These are phyloP conservation scores for Daldinia grandis DNA, from an alignment of 495 filamentous ascomycete genomes.

Conservation along the genomic window DNA sequence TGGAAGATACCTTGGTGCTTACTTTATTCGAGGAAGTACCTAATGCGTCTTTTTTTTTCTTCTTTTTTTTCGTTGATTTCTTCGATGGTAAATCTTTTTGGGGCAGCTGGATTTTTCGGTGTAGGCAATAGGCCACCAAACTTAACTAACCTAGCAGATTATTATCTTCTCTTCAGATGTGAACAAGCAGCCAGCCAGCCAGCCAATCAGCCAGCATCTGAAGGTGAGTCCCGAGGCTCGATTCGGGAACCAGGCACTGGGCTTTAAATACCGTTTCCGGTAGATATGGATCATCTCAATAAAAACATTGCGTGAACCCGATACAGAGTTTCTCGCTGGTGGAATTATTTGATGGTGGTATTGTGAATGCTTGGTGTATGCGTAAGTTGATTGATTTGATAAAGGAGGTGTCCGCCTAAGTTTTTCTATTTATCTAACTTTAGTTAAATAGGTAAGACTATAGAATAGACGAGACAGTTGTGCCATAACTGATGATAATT, in stretches of 20 bases:
- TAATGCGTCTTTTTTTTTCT: constrained; percentile 2
- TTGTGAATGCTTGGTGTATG: neutral
- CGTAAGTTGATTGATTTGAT: neutral
- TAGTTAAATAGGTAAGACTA: too few species aligned
- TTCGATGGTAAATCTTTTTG: constrained; percentile 26
- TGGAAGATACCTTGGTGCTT: constrained; percentile 41
- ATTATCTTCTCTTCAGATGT: constrained; percentile 12
- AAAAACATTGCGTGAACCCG: constrained; percentile 11
- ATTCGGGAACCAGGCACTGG: neutral
- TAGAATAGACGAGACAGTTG: too few species aligned
- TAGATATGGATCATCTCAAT: constrained; percentile 35
- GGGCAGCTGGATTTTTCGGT: constrained; percentile 20
- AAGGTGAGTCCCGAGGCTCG: neutral
- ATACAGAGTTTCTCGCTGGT: neutral
- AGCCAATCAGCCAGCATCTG: neutral
- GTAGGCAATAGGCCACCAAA: constrained; percentile 11
- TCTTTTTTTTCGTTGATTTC: constrained; percentile 26
- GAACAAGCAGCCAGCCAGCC: constrained; percentile 8
- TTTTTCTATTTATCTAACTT: too few species aligned
- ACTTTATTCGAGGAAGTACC: constrained; percentile 18
- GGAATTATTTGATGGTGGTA: neutral
- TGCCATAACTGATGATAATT: too few species aligned
- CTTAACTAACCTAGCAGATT: constrained; percentile 10
- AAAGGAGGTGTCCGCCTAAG: neutral
- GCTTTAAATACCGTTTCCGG: constrained; percentile 11